phyloP scores from a whole-genome alignment of 177 flowering plant species.

The Telopea speciosissima region DNA sequence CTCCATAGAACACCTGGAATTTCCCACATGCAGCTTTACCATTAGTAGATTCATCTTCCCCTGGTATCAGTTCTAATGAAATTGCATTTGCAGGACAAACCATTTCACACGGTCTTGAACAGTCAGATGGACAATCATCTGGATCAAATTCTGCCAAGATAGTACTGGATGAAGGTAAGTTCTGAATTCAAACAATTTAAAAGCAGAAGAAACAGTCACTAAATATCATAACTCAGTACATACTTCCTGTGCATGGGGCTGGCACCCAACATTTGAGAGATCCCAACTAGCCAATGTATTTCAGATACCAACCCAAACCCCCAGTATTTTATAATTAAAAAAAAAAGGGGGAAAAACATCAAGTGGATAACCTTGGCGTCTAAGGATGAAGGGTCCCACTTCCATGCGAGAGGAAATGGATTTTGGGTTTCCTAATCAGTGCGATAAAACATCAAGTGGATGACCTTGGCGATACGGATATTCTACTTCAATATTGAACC shows the following conservation, averaged over 20 bases:
- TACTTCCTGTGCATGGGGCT: background rate
- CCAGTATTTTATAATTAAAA: too few relatives aligned
- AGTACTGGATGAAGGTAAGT: conserved; percentile 1
- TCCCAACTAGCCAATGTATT: too few relatives aligned
- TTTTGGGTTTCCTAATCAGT: too few relatives aligned
- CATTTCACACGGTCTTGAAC: conserved; percentile 69
- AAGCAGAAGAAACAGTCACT: background rate
- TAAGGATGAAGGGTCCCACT: too few relatives aligned
- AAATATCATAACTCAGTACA: background rate
- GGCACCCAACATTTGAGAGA: background rate
- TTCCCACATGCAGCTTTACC: conserved; percentile 5
- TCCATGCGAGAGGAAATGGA: too few relatives aligned
- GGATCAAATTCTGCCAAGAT: conserved; percentile 72
- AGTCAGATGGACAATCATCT: conserved; percentile 61
- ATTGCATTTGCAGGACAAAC: conserved; percentile 88
- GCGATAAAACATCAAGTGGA: too few relatives aligned
- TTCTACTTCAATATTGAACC: too few relatives aligned
- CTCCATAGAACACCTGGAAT: conserved; percentile 23
- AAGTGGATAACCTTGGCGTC: too few relatives aligned
- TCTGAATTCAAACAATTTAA: background rate
- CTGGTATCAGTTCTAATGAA: conserved; percentile 13
- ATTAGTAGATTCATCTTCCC: conserved; percentile 7
- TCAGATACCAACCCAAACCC: too few relatives aligned
- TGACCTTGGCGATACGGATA: too few relatives aligned
- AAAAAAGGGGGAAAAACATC: too few relatives aligned